These are phyloP conservation scores for Graphiopsis chlorocephala DNA, from an alignment of 2,329 filamentous ascomycete genomes.

Conservation along the genomic window DNA sequence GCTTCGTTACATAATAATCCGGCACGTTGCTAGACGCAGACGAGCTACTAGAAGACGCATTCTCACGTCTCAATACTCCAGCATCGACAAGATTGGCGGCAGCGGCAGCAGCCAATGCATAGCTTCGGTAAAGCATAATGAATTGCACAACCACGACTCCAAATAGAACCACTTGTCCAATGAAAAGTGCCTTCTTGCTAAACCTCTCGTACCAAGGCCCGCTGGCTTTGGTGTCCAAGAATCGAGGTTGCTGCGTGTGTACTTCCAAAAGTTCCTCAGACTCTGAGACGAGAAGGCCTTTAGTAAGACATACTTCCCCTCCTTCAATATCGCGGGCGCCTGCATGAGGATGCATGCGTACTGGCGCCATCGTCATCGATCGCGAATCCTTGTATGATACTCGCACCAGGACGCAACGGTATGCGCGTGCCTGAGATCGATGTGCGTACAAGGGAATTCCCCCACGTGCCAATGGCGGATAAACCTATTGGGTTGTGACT, in stretches of 20 bases:
- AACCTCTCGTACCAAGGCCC: conserved; percentile 1
- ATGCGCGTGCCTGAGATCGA: neutral
- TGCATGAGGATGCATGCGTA: neutral
- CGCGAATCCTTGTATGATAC: neutral
- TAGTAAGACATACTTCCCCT: conserved; percentile 5
- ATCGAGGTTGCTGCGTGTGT: neutral
- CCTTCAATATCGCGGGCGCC: neutral
- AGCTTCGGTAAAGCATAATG: conserved; percentile 34
- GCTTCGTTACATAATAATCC: conserved; percentile 62
- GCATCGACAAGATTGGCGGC: conserved; percentile 26
- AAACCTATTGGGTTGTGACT: neutral
- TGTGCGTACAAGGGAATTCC: neutral
- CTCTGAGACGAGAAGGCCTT: neutral
- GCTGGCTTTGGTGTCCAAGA: neutral
- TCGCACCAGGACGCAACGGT: neutral
- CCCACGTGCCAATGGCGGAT: neutral
- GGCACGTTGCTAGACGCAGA: conserved; percentile 44
- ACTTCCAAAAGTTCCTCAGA: neutral
- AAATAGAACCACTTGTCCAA: conserved; percentile 29
- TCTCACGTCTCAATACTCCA: conserved; percentile 22
- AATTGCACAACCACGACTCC: conserved; percentile 26
- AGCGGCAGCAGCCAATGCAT: conserved; percentile 26
- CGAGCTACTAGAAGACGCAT: conserved; percentile 17
- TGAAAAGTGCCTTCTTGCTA: conserved; percentile 10
- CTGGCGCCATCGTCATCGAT: neutral